A percentile compares a stretch with the other conserved stretches of the same genome.
These are phyloP conservation scores for Salvia splendens DNA, from an alignment of 257 asterid species.

Conservation along the genomic window DNA sequence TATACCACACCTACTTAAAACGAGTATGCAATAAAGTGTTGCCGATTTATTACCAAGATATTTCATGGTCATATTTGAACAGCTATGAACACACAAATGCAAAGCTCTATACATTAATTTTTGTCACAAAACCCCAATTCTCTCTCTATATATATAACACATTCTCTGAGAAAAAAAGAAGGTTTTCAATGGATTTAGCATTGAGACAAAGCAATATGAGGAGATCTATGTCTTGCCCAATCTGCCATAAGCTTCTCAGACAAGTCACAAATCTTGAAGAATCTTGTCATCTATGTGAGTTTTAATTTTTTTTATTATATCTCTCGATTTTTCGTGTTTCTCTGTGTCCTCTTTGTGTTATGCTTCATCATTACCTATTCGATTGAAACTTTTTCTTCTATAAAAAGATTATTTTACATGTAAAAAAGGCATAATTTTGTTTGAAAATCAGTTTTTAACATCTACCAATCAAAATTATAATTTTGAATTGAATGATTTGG, in stretches of 20 bases:
- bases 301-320: neutral
- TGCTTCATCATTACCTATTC: no score
- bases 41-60: conserved; percentile 8
- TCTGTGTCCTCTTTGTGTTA: no score
- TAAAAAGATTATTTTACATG: no score
- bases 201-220: conserved; percentile 1
- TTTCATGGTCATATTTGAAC: neutral
- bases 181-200: neutral
- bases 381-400: no score
- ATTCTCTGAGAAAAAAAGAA: no score
- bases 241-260: conserved; percentile 22
- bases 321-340: no score
- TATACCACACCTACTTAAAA: neutral
- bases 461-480: no score
- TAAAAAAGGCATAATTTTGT: neutral
- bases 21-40: conserved; percentile 9
- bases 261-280: conserved; percentile 7
- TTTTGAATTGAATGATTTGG: no score
- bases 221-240: conserved; percentile 18
- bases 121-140: neutral
- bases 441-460: no score
- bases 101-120: neutral
- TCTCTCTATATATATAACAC: no score
- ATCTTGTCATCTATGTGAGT: conserved; percentile 28
- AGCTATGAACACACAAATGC: conserved; percentile 1